These are phyloP conservation scores for Daldinia caldariorum DNA, from an alignment of 495 filamentous ascomycete species.

Conservation along the genomic window DNA sequence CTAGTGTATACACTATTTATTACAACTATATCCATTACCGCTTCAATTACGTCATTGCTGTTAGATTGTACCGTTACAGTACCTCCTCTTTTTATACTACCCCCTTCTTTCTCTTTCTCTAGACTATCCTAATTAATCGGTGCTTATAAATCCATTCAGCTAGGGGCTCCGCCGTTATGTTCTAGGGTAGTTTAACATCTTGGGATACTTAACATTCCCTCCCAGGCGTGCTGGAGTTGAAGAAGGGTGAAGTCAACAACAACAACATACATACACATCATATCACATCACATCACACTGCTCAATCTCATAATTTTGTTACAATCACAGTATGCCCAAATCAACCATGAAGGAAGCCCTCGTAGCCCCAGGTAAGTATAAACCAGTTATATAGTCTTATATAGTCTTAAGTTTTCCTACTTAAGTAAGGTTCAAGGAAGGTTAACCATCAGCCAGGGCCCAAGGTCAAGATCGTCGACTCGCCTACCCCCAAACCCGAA, in stretches of 20 bases:
- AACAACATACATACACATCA: no score
- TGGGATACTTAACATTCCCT: neutral
- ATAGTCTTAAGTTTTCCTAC: no score
- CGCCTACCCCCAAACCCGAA: conserved; percentile 68
- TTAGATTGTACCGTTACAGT: no score
- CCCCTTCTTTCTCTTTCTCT: neutral
- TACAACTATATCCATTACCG: no score
- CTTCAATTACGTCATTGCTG: no score
- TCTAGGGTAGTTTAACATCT: neutral
- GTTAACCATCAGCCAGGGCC: conserved; percentile 45
- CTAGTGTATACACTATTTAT: no score
- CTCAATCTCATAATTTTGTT: neutral
- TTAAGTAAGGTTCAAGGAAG: neutral
- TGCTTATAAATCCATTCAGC: neutral
- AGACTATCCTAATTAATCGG: neutral
- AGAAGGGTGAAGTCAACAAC: no score
- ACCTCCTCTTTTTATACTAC: no score
- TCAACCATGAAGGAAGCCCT: conserved; percentile 72
- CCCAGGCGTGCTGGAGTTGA: neutral
- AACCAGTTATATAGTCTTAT: no score
- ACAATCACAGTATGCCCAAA: neutral
- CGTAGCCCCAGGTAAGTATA: conserved; percentile 54
- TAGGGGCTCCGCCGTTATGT: neutral
- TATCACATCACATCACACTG: neutral
- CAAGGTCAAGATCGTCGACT: conserved; percentile 70